A percentile compares a stretch with the other conserved stretches of the same genome.
Evolutionary conservation across 352 stramenopile species (phyloP).

Genomic region (Aphanomyces cochlioides): DNA sequence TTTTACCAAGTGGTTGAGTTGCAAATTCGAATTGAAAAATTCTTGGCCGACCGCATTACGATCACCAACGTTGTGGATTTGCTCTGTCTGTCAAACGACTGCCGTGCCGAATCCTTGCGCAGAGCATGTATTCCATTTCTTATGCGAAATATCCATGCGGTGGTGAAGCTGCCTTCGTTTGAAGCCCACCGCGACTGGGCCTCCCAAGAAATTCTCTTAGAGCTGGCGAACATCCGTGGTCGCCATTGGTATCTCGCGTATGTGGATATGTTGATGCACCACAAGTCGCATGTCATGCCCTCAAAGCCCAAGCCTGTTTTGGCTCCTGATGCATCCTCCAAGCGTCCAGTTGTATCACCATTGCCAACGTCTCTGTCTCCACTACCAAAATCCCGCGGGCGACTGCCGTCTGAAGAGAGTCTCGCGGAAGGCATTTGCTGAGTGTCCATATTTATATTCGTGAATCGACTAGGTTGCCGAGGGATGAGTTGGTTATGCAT

Average conservation of each 20-base stretch:
- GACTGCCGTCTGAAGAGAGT: constrained; percentile 25
- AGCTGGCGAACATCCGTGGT: constrained; percentile 71
- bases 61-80: constrained; percentile 27
- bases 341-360: constrained; percentile 15
- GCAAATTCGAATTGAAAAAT: constrained; percentile 27
- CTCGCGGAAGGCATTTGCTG: constrained; percentile 30
- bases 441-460: constrained; percentile 2
- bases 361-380: neutral
- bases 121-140: constrained; percentile 29
- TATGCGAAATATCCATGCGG: constrained; percentile 30
- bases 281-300: neutral
- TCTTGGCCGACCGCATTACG: constrained; percentile 27
- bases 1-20: constrained; percentile 31
- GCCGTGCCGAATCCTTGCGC: constrained; percentile 23
- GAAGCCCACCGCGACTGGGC: constrained; percentile 71
- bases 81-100: constrained; percentile 28
- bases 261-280: constrained; percentile 41
- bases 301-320: neutral
- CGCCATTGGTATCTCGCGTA: constrained; percentile 74
- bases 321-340: neutral
- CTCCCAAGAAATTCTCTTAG: constrained; percentile 80
- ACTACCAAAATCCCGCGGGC: neutral
- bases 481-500: neutral
- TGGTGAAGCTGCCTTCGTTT: constrained; percentile 57
- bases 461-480: neutral